Conservation (phyloP, 2,329 filamentous ascomycete genomes). For the Verticillium nonalfalfae region DNA sequence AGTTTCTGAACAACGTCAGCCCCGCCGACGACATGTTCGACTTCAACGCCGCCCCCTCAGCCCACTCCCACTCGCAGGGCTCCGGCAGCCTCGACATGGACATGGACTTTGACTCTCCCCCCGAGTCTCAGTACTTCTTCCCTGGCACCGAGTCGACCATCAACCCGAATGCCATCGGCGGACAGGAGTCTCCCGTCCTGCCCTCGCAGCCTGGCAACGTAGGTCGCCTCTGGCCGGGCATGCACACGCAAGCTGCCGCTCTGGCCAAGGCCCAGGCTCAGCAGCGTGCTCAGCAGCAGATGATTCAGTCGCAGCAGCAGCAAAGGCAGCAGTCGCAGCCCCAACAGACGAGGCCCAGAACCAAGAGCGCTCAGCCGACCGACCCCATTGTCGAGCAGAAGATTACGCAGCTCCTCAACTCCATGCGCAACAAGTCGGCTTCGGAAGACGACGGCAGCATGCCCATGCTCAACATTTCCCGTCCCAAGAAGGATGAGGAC, state of each 20-base stretch:
- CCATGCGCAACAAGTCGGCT: conserved; percentile 73
- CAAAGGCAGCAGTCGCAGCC: conserved; percentile 34
- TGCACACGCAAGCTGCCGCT: conserved; percentile 87
- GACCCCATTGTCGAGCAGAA: conserved; percentile 83
- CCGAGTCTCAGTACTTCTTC: conserved; percentile 61
- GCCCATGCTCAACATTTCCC: conserved; percentile 60
- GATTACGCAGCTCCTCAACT: conserved; percentile 86
- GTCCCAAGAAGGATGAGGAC: conserved; percentile 86
- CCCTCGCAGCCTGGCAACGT: conserved; percentile 47
- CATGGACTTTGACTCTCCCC: conserved; percentile 43
- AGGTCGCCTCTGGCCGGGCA: conserved; percentile 82
- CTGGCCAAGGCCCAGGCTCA: conserved; percentile 66
- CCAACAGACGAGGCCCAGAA: conserved; percentile 35
- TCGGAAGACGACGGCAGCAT: conserved; percentile 36
- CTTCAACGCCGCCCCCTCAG: conserved; percentile 56
- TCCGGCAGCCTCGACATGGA: conserved; percentile 60
- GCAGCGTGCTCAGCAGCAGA: conserved; percentile 52
- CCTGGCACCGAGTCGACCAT: conserved; percentile 41
- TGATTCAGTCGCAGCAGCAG: conserved; percentile 40
- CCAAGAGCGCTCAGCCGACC: conserved; percentile 44
- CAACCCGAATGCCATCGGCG: conserved; percentile 66
- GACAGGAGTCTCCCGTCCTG: conserved; percentile 46
- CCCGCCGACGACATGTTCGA: conserved; percentile 64
- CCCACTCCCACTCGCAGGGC: conserved; percentile 34
- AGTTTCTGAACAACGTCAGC: conserved; percentile 47